A percentile compares a stretch with the other conserved stretches of the same genome.
These are phyloP conservation scores for Colletotrichum liriopes DNA, from an alignment of 2,329 filamentous ascomycete species.

Conservation along the genomic window DNA sequence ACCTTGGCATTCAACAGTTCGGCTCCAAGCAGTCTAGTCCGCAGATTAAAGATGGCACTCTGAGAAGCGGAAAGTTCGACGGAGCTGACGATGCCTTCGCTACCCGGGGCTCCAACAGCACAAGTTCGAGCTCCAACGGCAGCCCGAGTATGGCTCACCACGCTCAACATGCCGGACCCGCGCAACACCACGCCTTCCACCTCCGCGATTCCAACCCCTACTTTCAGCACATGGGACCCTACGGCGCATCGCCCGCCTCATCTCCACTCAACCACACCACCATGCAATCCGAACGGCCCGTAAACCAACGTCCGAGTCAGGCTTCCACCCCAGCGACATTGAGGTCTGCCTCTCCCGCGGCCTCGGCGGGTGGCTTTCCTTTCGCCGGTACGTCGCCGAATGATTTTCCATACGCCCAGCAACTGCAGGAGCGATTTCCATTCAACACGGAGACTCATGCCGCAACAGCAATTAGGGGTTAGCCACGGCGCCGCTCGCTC, in stretches of 20 bases:
- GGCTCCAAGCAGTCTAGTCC: slow-evolving; percentile 72
- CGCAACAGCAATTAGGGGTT: slow-evolving; percentile 64
- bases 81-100: slow-evolving; percentile 56
- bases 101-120: slow-evolving; percentile 53
- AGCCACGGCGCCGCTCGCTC: slow-evolving; percentile 32
- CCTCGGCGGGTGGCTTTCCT: slow-evolving; percentile 61
- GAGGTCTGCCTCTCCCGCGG: slow-evolving; percentile 61
- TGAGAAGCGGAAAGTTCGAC: slow-evolving; percentile 61
- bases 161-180: slow-evolving; percentile 53
- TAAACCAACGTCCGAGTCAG: slow-evolving; percentile 51
- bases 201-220: slow-evolving; percentile 40
- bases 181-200: slow-evolving; percentile 61
- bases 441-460: slow-evolving; percentile 64
- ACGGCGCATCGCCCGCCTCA: slow-evolving; percentile 53
- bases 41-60: slow-evolving; percentile 64
- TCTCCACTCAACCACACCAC: slow-evolving; percentile 50
- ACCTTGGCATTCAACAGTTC: slow-evolving; percentile 66
- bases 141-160: slow-evolving; percentile 56
- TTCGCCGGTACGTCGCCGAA: slow-evolving; percentile 63
- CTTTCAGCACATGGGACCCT: slow-evolving; percentile 46
- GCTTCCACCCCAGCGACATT: slow-evolving; percentile 53
- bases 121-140: slow-evolving; percentile 54
- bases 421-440: slow-evolving; percentile 64
- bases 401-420: slow-evolving; percentile 59
- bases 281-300: slow-evolving; percentile 46